A percentile compares a stretch with the other conserved stretches of the same genome.
phyloP scores from a whole-genome alignment of 1,284 basidiomycete species.

The Fomitiporia mediterranea region DNA sequence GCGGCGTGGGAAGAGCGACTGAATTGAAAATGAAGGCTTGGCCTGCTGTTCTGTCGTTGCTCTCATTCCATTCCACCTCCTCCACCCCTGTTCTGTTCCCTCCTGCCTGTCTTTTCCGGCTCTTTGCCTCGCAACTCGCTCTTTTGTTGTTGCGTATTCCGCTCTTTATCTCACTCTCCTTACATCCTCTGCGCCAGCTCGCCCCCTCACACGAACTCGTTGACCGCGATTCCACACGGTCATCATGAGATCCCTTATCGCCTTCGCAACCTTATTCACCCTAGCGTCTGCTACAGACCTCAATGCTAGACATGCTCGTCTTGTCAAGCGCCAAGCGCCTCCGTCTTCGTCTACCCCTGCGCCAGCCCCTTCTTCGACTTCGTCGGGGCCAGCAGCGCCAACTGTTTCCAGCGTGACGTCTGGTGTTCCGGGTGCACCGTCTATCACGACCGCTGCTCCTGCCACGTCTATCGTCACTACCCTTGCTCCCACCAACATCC shows the following conservation, averaged over 20 bases:
- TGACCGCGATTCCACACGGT: neutral
- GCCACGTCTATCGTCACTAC: slow-evolving; percentile 15
- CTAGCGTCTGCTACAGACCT: slow-evolving; percentile 35
- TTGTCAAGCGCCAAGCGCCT: slow-evolving; percentile 25
- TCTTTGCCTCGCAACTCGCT: neutral
- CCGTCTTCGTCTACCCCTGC: slow-evolving; percentile 26
- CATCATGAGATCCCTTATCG: slow-evolving; percentile 39
- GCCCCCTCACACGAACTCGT: neutral
- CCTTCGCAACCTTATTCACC: slow-evolving; percentile 41
- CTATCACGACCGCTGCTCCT: slow-evolving; percentile 8
- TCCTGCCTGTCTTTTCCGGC: neutral
- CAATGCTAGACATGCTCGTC: slow-evolving; percentile 24
- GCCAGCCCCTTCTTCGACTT: slow-evolving; percentile 24
- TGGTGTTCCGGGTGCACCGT: neutral
- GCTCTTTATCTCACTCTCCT: neutral
- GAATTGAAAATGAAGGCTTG: too few species aligned
- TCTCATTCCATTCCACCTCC: too few species aligned
- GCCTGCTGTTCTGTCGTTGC: too few species aligned
- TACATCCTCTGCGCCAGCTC: neutral
- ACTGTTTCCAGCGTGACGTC: neutral
- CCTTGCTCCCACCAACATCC: slow-evolving; percentile 32
- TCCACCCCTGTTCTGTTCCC: too few species aligned
- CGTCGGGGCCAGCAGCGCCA: slow-evolving; percentile 27
- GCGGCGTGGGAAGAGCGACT: too few species aligned
- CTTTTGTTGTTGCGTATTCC: neutral